Base-by-base conservation (phyloP, 1,284 basidiomycete species). In the Apiotrichum brassicae region DNA sequence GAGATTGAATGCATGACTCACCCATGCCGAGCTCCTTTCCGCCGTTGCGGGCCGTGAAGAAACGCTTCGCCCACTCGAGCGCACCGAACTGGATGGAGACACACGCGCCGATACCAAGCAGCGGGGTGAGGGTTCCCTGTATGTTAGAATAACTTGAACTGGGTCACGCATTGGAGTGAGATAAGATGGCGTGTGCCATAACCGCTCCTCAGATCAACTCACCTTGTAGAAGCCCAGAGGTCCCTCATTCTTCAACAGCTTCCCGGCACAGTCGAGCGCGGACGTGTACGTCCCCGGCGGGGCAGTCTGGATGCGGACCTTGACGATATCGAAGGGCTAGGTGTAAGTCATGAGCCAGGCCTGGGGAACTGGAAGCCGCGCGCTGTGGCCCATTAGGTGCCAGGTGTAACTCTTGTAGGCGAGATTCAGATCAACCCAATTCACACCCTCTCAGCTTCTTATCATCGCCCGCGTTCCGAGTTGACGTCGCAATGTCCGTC, bases 21-120 rank as follows among this genome's bases (percentile, higher is more conserved):
- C 63, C 58, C 4, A 67, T 50, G 48, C 57, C 60, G 19, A 70
- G 49, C 33, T 63, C 62, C 20, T 16, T 23, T 34, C 60, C 43
- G 13, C 61, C 64, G 9, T 44, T 43, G 28, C 58, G 33, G 58
- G 33, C 9, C 37, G 41, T 16, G 62, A 97, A 94, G 56, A 78
- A 76, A n/a, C 93, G 83, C 72, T 98, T 98, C 37, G 84, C 79
- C 58, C 82, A 86, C 73, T 95, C 92, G 49, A 97, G 79, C 22
- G 84, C 91, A 47, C 84, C 93, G 66, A 98, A 98, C 70, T 98
- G 94, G 65, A 98, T 93, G 11, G 90, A 93, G 3, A 97, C 94
- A 68, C 94, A 72, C 3, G 68, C 70, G 6, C 93, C 94, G 54
- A 97, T 95, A 34, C 94, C 94, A 22, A 97, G 77, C 18, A 98